Evolutionary conservation across 306 rosid species (phyloP).

Genomic region (Rosa persica): DNA sequence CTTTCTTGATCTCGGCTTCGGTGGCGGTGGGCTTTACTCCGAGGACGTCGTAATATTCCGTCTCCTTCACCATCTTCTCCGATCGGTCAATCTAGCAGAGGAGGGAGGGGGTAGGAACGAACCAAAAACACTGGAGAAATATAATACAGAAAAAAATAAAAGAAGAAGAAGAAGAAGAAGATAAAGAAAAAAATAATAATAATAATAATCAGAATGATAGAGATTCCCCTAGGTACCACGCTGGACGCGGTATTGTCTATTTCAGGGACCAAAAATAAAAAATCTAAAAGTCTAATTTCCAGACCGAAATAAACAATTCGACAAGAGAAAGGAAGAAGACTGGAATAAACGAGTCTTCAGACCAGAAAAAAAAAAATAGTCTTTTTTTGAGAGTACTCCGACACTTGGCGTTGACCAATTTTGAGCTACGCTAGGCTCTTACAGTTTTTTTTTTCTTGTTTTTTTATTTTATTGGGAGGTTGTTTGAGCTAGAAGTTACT

Average conservation of each 20-base stretch:
- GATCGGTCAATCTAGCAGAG: slow-evolving; percentile 21
- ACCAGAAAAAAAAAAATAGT: no score
- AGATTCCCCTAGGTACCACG: slow-evolving; percentile 1
- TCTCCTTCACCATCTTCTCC: slow-evolving; percentile 86
- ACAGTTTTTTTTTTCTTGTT: no score
- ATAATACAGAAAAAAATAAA: not conserved
- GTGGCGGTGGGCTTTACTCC: slow-evolving; percentile 86
- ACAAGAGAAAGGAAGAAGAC: no score
- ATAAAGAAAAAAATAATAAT: not conserved
- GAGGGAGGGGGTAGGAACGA: not conserved
- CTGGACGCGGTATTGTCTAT: not conserved
- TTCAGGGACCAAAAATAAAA: not conserved
- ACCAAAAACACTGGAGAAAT: not conserved
- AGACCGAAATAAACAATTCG: not conserved
- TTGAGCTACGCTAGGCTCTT: not conserved
- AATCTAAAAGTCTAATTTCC: not conserved
- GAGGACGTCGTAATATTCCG: slow-evolving; percentile 89
- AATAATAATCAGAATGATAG: not conserved
- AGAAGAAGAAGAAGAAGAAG: not conserved
- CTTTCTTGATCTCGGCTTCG: slow-evolving; percentile 95
- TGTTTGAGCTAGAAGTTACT: no score
- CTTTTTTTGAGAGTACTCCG: not conserved
- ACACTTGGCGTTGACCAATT: not conserved
- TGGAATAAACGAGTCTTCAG: not conserved
- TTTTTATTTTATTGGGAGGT: no score